Conservation (phyloP, 495 filamentous ascomycete genomes). For the Tuber borchii region DNA sequence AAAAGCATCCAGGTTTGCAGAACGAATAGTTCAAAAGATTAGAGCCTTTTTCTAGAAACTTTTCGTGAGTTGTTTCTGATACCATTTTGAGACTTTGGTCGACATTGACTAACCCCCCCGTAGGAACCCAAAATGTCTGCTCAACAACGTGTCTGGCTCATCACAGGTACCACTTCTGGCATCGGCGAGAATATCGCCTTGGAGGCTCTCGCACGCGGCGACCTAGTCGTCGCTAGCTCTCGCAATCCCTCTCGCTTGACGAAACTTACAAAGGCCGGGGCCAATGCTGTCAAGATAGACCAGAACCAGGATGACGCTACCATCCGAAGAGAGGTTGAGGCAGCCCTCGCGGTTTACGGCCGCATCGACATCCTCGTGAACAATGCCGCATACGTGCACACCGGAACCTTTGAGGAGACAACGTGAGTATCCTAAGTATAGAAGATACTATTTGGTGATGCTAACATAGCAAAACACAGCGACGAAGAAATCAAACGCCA, state of each 20-base stretch:
- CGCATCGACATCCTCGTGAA: constrained; percentile 50
- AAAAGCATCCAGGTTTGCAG: background rate
- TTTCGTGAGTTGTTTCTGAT: background rate
- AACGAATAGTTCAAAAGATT: background rate
- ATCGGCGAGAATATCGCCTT: constrained; percentile 42
- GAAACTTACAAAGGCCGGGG: constrained; percentile 42
- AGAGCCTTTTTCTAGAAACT: background rate
- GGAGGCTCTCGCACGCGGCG: constrained; percentile 40
- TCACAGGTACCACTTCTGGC: constrained; percentile 45
- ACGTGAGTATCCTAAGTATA: background rate
- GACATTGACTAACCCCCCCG: background rate
- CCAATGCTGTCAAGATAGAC: constrained; percentile 43
- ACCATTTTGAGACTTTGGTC: background rate
- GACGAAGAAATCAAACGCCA: constrained; percentile 39
- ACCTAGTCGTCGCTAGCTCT: constrained; percentile 44
- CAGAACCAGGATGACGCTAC: constrained; percentile 18
- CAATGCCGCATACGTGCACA: constrained; percentile 47
- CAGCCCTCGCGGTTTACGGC: constrained; percentile 45
- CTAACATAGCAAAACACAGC: constrained; percentile 24
- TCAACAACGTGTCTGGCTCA: constrained; percentile 43
- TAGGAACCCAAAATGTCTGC: background rate
- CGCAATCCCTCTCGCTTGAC: constrained; percentile 27
- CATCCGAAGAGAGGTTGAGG: constrained; percentile 38
- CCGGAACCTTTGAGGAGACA: constrained; percentile 44
- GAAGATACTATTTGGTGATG: background rate